Evolutionary conservation across 2,329 filamentous ascomycete genomes (phyloP).

Genomic region (Karstenula rhodostoma): DNA sequence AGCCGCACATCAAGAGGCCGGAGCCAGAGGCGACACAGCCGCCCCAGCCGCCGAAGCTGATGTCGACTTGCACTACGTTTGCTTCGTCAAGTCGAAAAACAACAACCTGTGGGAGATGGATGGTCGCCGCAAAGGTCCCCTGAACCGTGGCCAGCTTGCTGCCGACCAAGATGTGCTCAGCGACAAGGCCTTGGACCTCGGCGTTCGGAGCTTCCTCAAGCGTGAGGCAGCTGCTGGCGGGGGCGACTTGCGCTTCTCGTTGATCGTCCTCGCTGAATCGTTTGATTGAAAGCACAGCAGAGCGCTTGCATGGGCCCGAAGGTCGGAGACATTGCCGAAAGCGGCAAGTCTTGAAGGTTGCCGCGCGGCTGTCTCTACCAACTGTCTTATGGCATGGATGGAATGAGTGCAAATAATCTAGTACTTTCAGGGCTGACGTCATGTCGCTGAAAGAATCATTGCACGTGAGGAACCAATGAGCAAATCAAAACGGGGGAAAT

Average conservation of each 20-base stretch:
- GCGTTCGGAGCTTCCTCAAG: slow-evolving; percentile 68
- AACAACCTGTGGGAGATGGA: slow-evolving; percentile 82
- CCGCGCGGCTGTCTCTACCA: slow-evolving; percentile 20
- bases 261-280: slow-evolving; percentile 68
- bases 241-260: slow-evolving; percentile 69
- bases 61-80: slow-evolving; percentile 95
- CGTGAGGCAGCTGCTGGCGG: slow-evolving; percentile 63
- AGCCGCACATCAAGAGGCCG: slow-evolving; percentile 78
- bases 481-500: not conserved
- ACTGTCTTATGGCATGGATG: slow-evolving; percentile 16
- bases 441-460: not conserved
- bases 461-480: not conserved
- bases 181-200: slow-evolving; percentile 75
- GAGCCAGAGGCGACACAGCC: slow-evolving; percentile 76
- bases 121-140: slow-evolving; percentile 74
- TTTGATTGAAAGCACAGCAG: slow-evolving; percentile 50
- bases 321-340: slow-evolving; percentile 16
- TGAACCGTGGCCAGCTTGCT: slow-evolving; percentile 64
- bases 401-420: not conserved
- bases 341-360: slow-evolving; percentile 6
- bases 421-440: not conserved
- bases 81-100: slow-evolving; percentile 81
- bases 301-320: not conserved
- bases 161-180: slow-evolving; percentile 64
- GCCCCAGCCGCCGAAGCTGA: slow-evolving; percentile 81